phyloP scores from a whole-genome alignment of 139 green algal species.

The Astrephomene gubernaculifera region DNA sequence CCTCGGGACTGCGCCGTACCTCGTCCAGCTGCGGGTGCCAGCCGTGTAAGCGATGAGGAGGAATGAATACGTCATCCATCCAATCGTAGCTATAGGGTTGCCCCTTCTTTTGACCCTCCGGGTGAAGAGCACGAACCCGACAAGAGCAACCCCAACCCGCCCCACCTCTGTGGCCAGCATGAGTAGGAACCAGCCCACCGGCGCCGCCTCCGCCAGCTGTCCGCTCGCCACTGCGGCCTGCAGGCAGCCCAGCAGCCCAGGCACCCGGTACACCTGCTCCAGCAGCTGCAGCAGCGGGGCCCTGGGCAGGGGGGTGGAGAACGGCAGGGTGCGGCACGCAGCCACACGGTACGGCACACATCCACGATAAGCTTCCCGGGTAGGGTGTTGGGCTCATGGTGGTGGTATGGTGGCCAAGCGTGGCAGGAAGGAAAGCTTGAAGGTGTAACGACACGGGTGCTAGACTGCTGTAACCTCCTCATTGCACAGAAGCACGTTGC shows the following conservation, averaged over 20 bases:
- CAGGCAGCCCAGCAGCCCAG: slow-evolving; percentile 26
- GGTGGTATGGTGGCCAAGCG: neutral
- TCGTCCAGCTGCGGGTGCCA: slow-evolving; percentile 24
- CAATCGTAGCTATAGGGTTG: no score
- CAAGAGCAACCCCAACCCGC: neutral
- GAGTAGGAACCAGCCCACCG: slow-evolving; percentile 50
- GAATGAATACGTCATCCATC: neutral
- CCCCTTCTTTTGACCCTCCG: neutral
- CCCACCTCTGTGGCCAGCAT: slow-evolving; percentile 18
- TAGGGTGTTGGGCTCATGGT: neutral
- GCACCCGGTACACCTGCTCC: slow-evolving; percentile 25
- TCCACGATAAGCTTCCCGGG: no score
- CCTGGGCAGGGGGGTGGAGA: neutral
- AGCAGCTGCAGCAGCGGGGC: slow-evolving; percentile 36
- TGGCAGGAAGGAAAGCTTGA: neutral
- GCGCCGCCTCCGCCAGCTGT: slow-evolving; percentile 6
- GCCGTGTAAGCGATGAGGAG: neutral
- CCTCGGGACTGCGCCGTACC: slow-evolving; percentile 14
- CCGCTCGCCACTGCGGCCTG: neutral
- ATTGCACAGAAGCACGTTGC: neutral
- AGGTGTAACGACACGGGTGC: neutral
- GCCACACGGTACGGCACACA: no score
- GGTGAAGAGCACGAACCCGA: neutral
- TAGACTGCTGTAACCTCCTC: neutral
- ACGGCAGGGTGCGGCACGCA: neutral